A percentile compares a stretch with the other conserved stretches of the same genome.
These are phyloP conservation scores for Neonectria magnoliae DNA, from an alignment of 2,329 filamentous ascomycete species.

Conservation along the genomic window DNA sequence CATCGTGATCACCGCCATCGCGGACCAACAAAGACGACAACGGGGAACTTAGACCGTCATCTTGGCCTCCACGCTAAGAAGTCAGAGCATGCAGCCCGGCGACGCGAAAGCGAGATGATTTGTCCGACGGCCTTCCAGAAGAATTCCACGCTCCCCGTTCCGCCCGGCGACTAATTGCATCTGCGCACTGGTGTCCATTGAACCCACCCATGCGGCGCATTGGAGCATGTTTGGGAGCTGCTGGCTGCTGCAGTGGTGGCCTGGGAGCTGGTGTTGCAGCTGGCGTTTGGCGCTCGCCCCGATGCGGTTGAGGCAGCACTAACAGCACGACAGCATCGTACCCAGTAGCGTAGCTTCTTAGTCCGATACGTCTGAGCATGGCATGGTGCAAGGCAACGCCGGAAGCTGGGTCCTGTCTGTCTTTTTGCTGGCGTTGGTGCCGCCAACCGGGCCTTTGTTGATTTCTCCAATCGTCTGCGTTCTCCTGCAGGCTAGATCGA, in stretches of 20 bases:
- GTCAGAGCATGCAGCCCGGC: background rate
- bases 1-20: constrained; percentile 32
- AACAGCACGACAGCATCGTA: background rate
- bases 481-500: constrained; percentile 38
- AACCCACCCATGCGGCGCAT: constrained; percentile 17
- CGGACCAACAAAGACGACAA: constrained; percentile 24
- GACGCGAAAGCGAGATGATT: constrained; percentile 18
- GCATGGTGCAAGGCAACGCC: background rate
- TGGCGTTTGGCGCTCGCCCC: constrained; percentile 3
- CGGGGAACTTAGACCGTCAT: background rate
- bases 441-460: constrained; percentile 2
- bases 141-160: constrained; percentile 34
- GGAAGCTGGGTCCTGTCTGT: background rate
- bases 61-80: background rate
- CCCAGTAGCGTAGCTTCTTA: background rate
- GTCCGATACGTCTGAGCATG: background rate
- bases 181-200: constrained; percentile 7
- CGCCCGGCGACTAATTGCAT: constrained; percentile 25
- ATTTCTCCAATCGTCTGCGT: constrained; percentile 30
- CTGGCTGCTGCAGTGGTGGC: background rate
- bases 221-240: constrained; percentile 4
- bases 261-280: background rate
- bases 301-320: background rate
- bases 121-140: constrained; percentile 40
- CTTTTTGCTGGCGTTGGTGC: constrained; percentile 1